These are phyloP conservation scores for Cercospora zeae-maydis DNA, from an alignment of 2,329 filamentous ascomycete genomes.

Conservation along the genomic window DNA sequence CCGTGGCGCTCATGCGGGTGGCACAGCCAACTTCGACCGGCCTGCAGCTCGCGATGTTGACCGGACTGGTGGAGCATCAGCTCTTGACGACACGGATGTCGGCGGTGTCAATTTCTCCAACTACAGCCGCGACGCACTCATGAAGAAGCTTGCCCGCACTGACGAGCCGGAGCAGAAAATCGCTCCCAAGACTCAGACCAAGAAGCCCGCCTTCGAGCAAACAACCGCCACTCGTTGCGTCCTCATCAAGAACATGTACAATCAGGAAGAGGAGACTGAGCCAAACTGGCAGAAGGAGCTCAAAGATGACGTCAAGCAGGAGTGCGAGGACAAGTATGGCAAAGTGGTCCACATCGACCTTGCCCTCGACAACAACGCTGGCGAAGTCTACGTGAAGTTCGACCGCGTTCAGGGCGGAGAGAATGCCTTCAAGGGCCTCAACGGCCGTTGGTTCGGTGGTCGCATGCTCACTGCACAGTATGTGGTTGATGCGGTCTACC, in stretches of 20 bases:
- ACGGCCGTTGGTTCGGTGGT: constrained; percentile 92
- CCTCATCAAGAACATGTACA: constrained; percentile 92
- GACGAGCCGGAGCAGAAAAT: constrained; percentile 76
- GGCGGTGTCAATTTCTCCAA: constrained; percentile 99
- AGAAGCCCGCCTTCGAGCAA: constrained; percentile 73
- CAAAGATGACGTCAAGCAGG: constrained; percentile 85
- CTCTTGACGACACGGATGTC: constrained; percentile 95
- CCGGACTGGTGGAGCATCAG: constrained; percentile 80
- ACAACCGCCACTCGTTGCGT: constrained; percentile 93
- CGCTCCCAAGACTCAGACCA: constrained; percentile 46
- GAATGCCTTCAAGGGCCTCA: constrained; percentile 96
- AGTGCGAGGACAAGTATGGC: constrained; percentile 94
- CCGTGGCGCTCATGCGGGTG: constrained; percentile 77
- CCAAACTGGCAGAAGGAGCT: constrained; percentile 81
- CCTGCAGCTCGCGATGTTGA: constrained; percentile 79
- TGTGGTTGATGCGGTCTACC: constrained; percentile 98
- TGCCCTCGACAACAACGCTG: constrained; percentile 86
- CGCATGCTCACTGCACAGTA: constrained; percentile 89
- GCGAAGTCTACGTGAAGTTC: constrained; percentile 98
- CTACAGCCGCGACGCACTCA: constrained; percentile 95
- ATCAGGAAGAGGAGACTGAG: constrained; percentile 84
- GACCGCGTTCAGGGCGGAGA: constrained; percentile 91
- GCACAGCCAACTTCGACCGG: constrained; percentile 75
- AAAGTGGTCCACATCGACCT: constrained; percentile 84
- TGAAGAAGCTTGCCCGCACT: constrained; percentile 95